phyloP scores from a whole-genome alignment of 2,329 filamentous ascomycete species.

The Alternaria arbusti region DNA sequence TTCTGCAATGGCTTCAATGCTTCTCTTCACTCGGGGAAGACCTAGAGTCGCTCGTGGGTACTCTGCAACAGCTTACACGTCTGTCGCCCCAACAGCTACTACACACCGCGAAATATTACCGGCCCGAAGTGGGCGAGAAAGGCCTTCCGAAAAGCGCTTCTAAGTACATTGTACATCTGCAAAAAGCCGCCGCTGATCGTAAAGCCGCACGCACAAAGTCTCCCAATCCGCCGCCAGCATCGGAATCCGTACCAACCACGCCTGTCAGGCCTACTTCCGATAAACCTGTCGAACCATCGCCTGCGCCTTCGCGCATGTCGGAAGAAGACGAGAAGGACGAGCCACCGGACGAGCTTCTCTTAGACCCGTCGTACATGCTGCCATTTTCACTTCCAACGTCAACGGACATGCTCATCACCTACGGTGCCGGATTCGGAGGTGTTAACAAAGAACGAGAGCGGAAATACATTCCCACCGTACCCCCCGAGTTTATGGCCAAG shows the following conservation, averaged over 20 bases:
- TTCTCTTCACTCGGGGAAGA: constrained; percentile 95
- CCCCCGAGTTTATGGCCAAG: constrained; percentile 89
- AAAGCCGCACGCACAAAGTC: constrained; percentile 44
- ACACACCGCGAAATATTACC: constrained; percentile 90
- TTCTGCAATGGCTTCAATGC: constrained; percentile 96
- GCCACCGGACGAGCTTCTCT: constrained; percentile 74
- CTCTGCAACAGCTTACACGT: constrained; percentile 84
- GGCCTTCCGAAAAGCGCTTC: constrained; percentile 84
- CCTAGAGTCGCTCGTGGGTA: constrained; percentile 84
- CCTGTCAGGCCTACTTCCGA: constrained; percentile 37
- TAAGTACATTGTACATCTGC: constrained; percentile 82
- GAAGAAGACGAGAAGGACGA: constrained; percentile 69
- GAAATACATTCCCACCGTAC: constrained; percentile 95
- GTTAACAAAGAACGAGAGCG: constrained; percentile 88
- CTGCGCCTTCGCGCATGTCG: constrained; percentile 41
- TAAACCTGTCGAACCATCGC: constrained; percentile 34
- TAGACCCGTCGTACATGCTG: constrained; percentile 90
- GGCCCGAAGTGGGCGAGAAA: constrained; percentile 94
- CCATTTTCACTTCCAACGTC: constrained; percentile 95
- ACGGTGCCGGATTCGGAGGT: constrained; percentile 92
- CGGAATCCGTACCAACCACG: constrained; percentile 39
- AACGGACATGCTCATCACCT: constrained; percentile 96
- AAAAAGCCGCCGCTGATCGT: constrained; percentile 70
- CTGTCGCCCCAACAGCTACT: constrained; percentile 88
- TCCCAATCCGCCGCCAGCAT: constrained; percentile 47